Percentiles rank a stretch among this genome's conserved stretches.
Conservation (phyloP, 805 yeast species). For the Scheffersomyces ergatensis region DNA sequence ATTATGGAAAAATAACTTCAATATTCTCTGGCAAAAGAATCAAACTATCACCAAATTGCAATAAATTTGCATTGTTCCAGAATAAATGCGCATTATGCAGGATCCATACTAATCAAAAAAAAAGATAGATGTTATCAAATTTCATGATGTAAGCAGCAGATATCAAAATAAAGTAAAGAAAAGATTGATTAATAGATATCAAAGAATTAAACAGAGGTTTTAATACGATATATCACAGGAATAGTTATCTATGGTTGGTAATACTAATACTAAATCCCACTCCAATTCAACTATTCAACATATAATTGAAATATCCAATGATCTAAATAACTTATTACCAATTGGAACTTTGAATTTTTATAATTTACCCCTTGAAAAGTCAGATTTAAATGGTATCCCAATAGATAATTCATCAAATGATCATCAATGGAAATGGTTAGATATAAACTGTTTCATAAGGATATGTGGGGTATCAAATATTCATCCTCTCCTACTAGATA, state of each 20-base stretch:
- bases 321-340: conserved; percentile 37
- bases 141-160: no score
- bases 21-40: no score
- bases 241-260: not conserved
- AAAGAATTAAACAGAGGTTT: no score
- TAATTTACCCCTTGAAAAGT: conserved; percentile 39
- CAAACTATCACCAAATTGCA: no score
- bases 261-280: not conserved
- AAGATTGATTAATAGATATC: no score
- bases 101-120: no score
- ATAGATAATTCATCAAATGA: not conserved
- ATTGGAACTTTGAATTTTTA: conserved; percentile 49
- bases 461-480: conserved; percentile 7
- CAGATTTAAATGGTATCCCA: conserved; percentile 27
- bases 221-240: no score
- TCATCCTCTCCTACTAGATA: conserved; percentile 27
- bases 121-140: no score
- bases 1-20: no score
- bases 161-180: no score
- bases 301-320: conserved; percentile 33
- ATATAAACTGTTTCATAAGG: conserved; percentile 35
- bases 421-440: conserved; percentile 58
- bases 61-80: no score
- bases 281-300: conserved; percentile 23
- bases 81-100: no score